Evolutionary conservation across 1,284 basidiomycete species (phyloP).

Genomic region (Stereum hirsutum): DNA sequence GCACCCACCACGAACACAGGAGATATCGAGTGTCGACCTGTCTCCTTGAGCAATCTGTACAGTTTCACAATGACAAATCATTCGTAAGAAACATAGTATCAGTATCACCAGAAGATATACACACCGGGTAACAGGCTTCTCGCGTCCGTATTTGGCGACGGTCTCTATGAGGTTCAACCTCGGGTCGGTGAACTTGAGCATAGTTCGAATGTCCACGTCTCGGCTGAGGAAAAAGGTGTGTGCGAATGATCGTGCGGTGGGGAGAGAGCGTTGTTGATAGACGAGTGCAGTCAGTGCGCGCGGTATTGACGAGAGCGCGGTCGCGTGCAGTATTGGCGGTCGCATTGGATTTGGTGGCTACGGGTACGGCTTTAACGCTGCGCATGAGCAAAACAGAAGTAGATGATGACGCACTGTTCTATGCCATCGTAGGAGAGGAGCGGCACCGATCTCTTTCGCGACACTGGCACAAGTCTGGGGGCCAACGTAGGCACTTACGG

Average conservation of each 20-base stretch:
- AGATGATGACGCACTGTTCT: slow-evolving; percentile 41
- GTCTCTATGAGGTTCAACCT: slow-evolving; percentile 75
- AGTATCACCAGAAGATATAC: slow-evolving; percentile 8
- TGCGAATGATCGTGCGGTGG: slow-evolving; percentile 73
- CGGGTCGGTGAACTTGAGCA: slow-evolving; percentile 88
- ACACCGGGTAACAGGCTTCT: slow-evolving; percentile 68
- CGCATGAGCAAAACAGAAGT: not conserved
- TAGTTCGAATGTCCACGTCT: slow-evolving; percentile 68
- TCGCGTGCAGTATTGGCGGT: slow-evolving; percentile 51
- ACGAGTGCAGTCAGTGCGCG: slow-evolving; percentile 71
- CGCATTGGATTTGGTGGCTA: slow-evolving; percentile 39
- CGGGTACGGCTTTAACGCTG: not conserved
- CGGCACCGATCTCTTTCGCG: slow-evolving; percentile 74
- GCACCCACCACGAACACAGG: slow-evolving; percentile 93
- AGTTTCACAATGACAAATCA: not conserved
- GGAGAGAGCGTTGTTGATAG: slow-evolving; percentile 71
- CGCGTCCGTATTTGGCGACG: slow-evolving; percentile 69
- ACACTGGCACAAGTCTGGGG: slow-evolving; percentile 77
- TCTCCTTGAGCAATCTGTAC: slow-evolving; percentile 79
- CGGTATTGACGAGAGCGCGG: slow-evolving; percentile 71
- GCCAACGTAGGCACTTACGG: slow-evolving; percentile 87
- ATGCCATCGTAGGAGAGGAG: slow-evolving; percentile 62
- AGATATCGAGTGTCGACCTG: slow-evolving; percentile 81
- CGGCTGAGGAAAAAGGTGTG: slow-evolving; percentile 82
- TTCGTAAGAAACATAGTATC: not conserved